Percentiles rank a stretch among this genome's conserved stretches.
Conservation (phyloP, 2,329 filamentous ascomycete species). For the Pseudogymnoascus sp. region DNA sequence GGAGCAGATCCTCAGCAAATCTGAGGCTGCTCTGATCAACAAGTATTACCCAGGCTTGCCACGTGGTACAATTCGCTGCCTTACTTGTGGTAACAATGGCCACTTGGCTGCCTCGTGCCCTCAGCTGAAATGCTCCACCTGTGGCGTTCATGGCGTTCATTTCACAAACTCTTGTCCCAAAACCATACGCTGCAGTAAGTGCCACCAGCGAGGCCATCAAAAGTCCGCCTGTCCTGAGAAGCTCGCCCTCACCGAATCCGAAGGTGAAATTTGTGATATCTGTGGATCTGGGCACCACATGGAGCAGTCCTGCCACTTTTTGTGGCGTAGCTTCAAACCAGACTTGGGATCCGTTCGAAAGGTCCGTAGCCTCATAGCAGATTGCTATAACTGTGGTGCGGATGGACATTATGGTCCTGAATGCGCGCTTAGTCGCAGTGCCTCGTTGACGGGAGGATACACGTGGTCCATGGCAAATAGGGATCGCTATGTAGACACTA, state of each 20-base stretch:
- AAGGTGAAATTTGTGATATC: slow-evolving; percentile 51
- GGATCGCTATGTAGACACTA: slow-evolving; percentile 42
- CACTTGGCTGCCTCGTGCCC: slow-evolving; percentile 43
- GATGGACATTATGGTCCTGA: slow-evolving; percentile 50
- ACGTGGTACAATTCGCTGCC: slow-evolving; percentile 33
- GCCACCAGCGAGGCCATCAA: slow-evolving; percentile 55
- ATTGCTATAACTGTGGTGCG: slow-evolving; percentile 50
- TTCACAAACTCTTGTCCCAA: slow-evolving; percentile 44
- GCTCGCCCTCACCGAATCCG: slow-evolving; percentile 43
- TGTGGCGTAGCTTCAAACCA: slow-evolving; percentile 52
- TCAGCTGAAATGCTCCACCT: slow-evolving; percentile 41
- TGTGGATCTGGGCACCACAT: slow-evolving; percentile 50
- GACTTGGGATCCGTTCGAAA: slow-evolving; percentile 36
- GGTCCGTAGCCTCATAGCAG: slow-evolving; percentile 42
- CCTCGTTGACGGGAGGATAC: slow-evolving; percentile 29
- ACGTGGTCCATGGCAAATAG: slow-evolving; percentile 48
- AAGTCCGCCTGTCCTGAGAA: slow-evolving; percentile 47
- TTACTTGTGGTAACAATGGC: slow-evolving; percentile 43
- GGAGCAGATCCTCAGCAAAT: background rate
- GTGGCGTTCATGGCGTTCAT: slow-evolving; percentile 37
- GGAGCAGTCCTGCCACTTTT: slow-evolving; percentile 51
- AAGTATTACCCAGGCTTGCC: slow-evolving; percentile 1
- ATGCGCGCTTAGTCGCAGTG: slow-evolving; percentile 33
- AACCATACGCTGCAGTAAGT: slow-evolving; percentile 48
- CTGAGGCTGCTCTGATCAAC: background rate